These are phyloP conservation scores for Rhododendron mucronatum DNA, from an alignment of 148 eudicot genomes.

Conservation along the genomic window DNA sequence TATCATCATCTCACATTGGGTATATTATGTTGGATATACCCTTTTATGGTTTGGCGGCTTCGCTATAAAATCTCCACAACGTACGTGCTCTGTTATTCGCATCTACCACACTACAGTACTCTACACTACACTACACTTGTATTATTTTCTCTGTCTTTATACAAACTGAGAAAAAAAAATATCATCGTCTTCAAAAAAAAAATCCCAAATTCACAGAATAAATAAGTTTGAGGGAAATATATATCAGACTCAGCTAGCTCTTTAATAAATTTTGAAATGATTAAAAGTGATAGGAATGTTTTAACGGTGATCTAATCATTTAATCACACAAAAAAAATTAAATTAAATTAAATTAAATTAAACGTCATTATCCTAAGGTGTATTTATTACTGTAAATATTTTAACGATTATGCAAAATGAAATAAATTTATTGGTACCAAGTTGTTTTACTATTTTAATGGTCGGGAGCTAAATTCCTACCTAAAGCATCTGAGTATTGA, in stretches of 20 bases:
- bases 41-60: neutral
- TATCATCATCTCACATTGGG: neutral
- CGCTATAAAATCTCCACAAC: neutral
- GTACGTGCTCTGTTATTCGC: neutral
- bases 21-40: neutral
- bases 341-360: neutral
- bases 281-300: neutral
- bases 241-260: neutral
- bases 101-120: neutral
- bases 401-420: too few relatives aligned
- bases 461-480: neutral
- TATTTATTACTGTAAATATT: neutral
- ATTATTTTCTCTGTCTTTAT: neutral
- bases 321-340: neutral
- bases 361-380: neutral
- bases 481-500: slow-evolving; percentile 1
- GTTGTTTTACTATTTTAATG: neutral
- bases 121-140: neutral
- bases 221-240: neutral
- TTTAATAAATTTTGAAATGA: neutral
- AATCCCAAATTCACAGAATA: neutral
- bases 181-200: neutral
- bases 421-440: too few relatives aligned
- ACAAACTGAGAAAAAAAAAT: neutral
- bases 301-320: neutral